phyloP scores from a whole-genome alignment of 2,329 filamentous ascomycete species.

The Pyrenophora teres region DNA sequence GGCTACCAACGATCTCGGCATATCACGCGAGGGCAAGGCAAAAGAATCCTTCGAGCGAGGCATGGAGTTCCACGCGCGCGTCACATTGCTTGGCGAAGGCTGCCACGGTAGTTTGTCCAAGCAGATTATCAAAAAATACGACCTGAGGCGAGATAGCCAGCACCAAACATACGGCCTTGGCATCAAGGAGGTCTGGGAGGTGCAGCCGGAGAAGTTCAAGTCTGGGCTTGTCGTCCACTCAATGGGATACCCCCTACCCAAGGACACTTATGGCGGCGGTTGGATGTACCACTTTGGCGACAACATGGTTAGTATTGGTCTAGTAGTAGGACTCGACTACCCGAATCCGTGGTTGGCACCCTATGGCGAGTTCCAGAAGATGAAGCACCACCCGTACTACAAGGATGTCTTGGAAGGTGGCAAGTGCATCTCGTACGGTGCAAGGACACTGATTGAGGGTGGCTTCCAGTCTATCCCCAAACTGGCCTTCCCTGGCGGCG shows the following conservation, averaged over 20 bases:
- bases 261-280: constrained; percentile 92
- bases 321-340: constrained; percentile 94
- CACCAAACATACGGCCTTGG: constrained; percentile 95
- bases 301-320: constrained; percentile 88
- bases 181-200: constrained; percentile 96
- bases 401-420: constrained; percentile 85
- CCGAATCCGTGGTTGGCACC: constrained; percentile 95
- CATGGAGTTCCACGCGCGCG: constrained; percentile 95
- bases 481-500: constrained; percentile 92
- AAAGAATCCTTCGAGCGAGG: constrained; percentile 93
- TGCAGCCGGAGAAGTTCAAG: constrained; percentile 88
- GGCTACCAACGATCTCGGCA: constrained; percentile 91
- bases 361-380: constrained; percentile 95
- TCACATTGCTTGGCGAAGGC: constrained; percentile 91
- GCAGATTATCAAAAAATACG: constrained; percentile 92
- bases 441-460: constrained; percentile 87
- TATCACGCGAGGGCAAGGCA: constrained; percentile 78
- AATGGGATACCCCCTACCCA: constrained; percentile 87
- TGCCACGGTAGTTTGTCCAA: constrained; percentile 96
- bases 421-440: constrained; percentile 96
- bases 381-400: constrained; percentile 97
- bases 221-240: constrained; percentile 86
- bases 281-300: constrained; percentile 99
- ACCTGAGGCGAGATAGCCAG: constrained; percentile 84
- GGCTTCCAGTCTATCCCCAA: constrained; percentile 98